These are phyloP conservation scores for Closterium sp. DNA, from an alignment of 139 green algal genomes.

Conservation along the genomic window DNA sequence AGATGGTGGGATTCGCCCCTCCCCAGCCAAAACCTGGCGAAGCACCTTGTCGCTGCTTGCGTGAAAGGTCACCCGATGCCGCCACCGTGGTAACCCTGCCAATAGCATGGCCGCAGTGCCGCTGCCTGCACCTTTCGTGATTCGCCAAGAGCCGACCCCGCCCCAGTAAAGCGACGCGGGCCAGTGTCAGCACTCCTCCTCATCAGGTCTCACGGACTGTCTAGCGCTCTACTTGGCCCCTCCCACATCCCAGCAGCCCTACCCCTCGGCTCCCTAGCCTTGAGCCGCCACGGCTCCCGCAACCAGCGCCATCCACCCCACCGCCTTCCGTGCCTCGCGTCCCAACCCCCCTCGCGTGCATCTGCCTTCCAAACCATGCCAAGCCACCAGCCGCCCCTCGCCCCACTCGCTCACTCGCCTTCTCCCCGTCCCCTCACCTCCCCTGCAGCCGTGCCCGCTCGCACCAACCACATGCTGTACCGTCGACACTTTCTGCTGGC, in stretches of 20 bases:
- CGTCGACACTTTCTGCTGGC: background rate
- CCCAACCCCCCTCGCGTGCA: background rate
- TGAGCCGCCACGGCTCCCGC: background rate
- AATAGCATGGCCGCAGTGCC: background rate
- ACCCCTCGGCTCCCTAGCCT: background rate
- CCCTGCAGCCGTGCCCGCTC: background rate
- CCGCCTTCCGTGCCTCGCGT: background rate
- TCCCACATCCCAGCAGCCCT: background rate
- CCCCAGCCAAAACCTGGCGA: background rate
- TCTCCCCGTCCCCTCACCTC: background rate
- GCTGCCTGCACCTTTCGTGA: background rate
- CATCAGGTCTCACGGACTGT: no score
- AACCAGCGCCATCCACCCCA: background rate
- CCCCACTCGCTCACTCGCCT: background rate
- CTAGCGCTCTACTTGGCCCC: background rate
- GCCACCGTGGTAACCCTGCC: no score
- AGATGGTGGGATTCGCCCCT: no score
- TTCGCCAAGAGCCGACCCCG: background rate
- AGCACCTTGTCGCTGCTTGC: background rate
- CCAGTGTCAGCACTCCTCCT: background rate
- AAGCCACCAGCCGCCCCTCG: background rate
- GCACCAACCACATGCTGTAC: background rate
- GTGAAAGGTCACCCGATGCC: background rate
- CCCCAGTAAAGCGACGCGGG: no score
- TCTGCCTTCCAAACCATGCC: background rate